Evolutionary conservation across 2,329 filamentous ascomycete species (phyloP).

Genomic region (Trichoderma pleuroti): DNA sequence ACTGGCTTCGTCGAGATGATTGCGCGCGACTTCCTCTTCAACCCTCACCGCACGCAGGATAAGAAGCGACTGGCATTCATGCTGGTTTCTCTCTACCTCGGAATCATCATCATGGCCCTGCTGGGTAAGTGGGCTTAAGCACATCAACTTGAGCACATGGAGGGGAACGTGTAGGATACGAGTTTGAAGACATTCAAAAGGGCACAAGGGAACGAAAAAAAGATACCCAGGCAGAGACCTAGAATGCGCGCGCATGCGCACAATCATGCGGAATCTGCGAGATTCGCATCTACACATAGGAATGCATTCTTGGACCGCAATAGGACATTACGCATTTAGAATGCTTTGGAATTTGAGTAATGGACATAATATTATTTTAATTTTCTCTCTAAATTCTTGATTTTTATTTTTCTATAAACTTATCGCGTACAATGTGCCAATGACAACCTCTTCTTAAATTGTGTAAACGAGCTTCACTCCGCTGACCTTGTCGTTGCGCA

Average conservation of each 20-base stretch:
- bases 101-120: conserved; percentile 70
- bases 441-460: not conserved
- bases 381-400: no score
- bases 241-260: not conserved
- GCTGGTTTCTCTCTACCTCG: conserved; percentile 59
- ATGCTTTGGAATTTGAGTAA: not conserved
- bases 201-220: not conserved
- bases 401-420: no score
- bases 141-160: not conserved
- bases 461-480: conserved; percentile 16
- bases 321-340: not conserved
- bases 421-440: not conserved
- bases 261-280: not conserved
- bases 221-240: not conserved
- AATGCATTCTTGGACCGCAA: not conserved
- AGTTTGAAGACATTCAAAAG: not conserved
- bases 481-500: conserved; percentile 13
- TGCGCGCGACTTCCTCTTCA: conserved; percentile 92
- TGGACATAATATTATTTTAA: not conserved
- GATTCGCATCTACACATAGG: not conserved
- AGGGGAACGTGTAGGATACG: not conserved
- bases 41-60: conserved; percentile 64
- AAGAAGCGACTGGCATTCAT: conserved; percentile 50
- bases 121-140: conserved; percentile 74
- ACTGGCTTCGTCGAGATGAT: conserved; percentile 84